phyloP scores from a whole-genome alignment of 2,329 filamentous ascomycete species.

The Aspergillus chevalieri region DNA sequence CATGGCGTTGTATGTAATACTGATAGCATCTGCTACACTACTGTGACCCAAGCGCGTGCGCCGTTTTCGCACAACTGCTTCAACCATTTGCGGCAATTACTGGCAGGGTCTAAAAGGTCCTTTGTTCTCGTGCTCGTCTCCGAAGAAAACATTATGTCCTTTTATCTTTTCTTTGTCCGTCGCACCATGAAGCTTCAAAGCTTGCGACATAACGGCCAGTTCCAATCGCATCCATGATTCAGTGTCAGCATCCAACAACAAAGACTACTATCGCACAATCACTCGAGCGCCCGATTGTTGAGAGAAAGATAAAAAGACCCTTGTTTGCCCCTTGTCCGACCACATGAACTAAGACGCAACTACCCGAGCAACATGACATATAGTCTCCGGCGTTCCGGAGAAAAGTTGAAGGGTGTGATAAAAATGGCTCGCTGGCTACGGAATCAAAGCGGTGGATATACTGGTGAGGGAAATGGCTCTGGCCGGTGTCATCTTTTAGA shows the following conservation, averaged over 20 bases:
- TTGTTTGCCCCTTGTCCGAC: not conserved
- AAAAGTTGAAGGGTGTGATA: constrained; percentile 23
- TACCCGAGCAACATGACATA: constrained; percentile 21
- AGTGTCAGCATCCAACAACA: constrained; percentile 7
- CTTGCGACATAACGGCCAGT: constrained; percentile 9
- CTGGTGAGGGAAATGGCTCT: constrained; percentile 8
- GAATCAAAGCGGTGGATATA: constrained; percentile 10
- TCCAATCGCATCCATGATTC: constrained; percentile 11
- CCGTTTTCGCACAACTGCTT: constrained; percentile 21
- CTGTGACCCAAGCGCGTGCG: constrained; percentile 27
- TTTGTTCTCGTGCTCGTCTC: constrained; percentile 6
- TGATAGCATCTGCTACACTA: constrained; percentile 22
- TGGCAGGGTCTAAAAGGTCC: constrained; percentile 26
- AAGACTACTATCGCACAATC: not conserved
- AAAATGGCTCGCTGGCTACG: constrained; percentile 24
- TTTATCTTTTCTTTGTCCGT: constrained; percentile 10
- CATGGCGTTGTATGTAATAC: constrained; percentile 20
- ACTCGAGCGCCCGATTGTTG: not conserved
- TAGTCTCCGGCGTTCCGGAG: constrained; percentile 23
- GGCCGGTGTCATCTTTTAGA: constrained; percentile 29
- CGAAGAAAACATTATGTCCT: constrained; percentile 16
- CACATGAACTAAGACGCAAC: not conserved
- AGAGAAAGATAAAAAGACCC: constrained; percentile 1
- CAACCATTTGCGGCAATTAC: constrained; percentile 10
- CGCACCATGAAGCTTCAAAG: constrained; percentile 19